These are phyloP conservation scores for Aspergillus hortae DNA, from an alignment of 2,329 filamentous ascomycete genomes.

Conservation along the genomic window DNA sequence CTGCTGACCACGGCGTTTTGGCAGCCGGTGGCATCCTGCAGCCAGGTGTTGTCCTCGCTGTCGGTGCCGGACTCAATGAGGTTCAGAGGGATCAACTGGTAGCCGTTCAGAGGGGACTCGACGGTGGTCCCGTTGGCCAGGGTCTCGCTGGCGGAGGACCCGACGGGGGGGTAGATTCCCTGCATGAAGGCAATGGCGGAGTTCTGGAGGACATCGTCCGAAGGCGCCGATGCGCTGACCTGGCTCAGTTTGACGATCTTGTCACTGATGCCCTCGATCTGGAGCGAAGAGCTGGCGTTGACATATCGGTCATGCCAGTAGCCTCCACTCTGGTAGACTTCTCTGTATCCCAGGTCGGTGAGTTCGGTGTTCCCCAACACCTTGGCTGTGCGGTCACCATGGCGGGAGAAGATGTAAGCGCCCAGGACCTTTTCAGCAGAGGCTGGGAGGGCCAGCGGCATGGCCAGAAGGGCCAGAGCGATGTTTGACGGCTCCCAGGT, in stretches of 20 bases:
- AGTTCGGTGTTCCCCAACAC: slow-evolving; percentile 65
- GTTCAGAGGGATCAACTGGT: slow-evolving; percentile 77
- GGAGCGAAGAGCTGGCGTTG: slow-evolving; percentile 52
- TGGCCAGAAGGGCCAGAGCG: slow-evolving; percentile 24
- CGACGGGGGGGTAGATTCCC: slow-evolving; percentile 78
- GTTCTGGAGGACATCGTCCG: slow-evolving; percentile 73
- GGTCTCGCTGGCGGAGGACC: slow-evolving; percentile 53
- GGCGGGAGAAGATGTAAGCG: slow-evolving; percentile 82
- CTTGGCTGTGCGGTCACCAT: slow-evolving; percentile 85
- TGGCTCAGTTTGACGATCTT: slow-evolving; percentile 67
- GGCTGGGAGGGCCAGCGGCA: slow-evolving; percentile 21
- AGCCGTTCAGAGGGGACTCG: slow-evolving; percentile 69
- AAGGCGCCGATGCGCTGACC: slow-evolving; percentile 67
- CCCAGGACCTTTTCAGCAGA: slow-evolving; percentile 69
- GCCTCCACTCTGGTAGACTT: slow-evolving; percentile 68
- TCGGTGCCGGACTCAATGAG: slow-evolving; percentile 59
- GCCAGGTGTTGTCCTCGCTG: slow-evolving; percentile 55
- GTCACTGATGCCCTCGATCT: slow-evolving; percentile 64
- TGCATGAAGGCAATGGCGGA: slow-evolving; percentile 79
- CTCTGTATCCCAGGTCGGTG: slow-evolving; percentile 73
- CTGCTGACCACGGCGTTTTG: slow-evolving; percentile 55
- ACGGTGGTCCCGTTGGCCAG: slow-evolving; percentile 69
- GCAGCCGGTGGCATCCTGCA: slow-evolving; percentile 57
- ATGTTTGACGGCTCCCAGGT: slow-evolving; percentile 20
- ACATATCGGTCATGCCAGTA: slow-evolving; percentile 80